Conservation (phyloP, 257 asterid genomes). For the Prunella vulgaris region DNA sequence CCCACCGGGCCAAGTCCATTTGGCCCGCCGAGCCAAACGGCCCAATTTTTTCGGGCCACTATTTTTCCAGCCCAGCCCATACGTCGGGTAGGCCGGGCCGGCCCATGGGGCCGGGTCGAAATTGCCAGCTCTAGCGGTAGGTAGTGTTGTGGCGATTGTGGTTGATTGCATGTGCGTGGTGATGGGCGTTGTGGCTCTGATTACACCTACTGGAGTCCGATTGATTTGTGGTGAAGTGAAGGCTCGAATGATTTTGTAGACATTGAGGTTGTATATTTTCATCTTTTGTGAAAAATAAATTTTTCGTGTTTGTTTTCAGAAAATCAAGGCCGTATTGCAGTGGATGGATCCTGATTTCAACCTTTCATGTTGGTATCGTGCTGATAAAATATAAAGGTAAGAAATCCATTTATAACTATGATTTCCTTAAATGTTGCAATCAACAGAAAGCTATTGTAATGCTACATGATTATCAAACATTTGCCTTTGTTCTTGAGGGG, state of each 20-base stretch:
- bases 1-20: too few species aligned
- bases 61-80: too few species aligned
- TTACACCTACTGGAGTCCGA: too few species aligned
- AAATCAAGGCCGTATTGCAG: slow-evolving; percentile 31
- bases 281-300: slow-evolving; percentile 14
- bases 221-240: too few species aligned
- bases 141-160: too few species aligned
- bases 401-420: slow-evolving; percentile 9
- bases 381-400: slow-evolving; percentile 43
- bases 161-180: too few species aligned
- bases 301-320: slow-evolving; percentile 31
- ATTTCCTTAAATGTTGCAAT: not conserved
- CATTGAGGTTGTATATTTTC: not conserved
- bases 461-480: not conserved
- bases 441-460: not conserved
- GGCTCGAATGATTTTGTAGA: not conserved
- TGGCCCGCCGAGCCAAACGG: too few species aligned
- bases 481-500: slow-evolving; percentile 2
- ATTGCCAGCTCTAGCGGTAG: too few species aligned
- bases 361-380: slow-evolving; percentile 27
- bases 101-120: too few species aligned
- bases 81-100: too few species aligned
- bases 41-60: too few species aligned
- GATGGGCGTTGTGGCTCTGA: too few species aligned
- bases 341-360: slow-evolving; percentile 37